Percentiles rank a stretch among this genome's conserved stretches.
Conservation (phyloP, 2,329 filamentous ascomycete genomes). For the Ophiosphaerella korrae region DNA sequence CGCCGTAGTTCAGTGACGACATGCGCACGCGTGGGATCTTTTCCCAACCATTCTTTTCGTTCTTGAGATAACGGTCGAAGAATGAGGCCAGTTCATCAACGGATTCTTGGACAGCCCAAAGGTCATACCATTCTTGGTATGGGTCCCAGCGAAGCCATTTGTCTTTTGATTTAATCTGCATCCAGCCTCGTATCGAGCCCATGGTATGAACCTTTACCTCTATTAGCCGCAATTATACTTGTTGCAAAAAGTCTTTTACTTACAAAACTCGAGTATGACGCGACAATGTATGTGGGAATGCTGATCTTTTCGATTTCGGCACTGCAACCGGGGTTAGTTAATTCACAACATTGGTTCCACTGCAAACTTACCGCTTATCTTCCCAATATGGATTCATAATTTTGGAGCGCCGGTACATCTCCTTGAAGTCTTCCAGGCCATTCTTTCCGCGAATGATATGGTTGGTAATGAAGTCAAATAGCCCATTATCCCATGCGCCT, state of each 20-base stretch:
- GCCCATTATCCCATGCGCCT: conserved; percentile 8
- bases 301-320: conserved; percentile 15
- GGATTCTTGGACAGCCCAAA: conserved; percentile 11
- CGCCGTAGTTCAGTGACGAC: conserved; percentile 39
- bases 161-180: conserved; percentile 9
- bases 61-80: conserved; percentile 56
- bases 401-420: conserved; percentile 13
- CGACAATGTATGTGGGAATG: conserved; percentile 19
- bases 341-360: not conserved
- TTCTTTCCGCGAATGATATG: conserved; percentile 29
- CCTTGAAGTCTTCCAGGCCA: conserved; percentile 11
- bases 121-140: conserved; percentile 24
- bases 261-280: conserved; percentile 14
- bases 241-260: not conserved
- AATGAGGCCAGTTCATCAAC: conserved; percentile 37
- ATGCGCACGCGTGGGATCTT: conserved; percentile 54
- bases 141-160: conserved; percentile 23
- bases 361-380: conserved; percentile 10
- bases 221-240: not conserved
- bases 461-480: conserved; percentile 11
- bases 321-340: not conserved
- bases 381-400: conserved; percentile 20
- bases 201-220: conserved; percentile 10
- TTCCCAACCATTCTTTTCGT: conserved; percentile 54
- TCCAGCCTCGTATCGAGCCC: conserved; percentile 22